phyloP scores from a whole-genome alignment of 345 rosid species.

The Salix arbutifolia region DNA sequence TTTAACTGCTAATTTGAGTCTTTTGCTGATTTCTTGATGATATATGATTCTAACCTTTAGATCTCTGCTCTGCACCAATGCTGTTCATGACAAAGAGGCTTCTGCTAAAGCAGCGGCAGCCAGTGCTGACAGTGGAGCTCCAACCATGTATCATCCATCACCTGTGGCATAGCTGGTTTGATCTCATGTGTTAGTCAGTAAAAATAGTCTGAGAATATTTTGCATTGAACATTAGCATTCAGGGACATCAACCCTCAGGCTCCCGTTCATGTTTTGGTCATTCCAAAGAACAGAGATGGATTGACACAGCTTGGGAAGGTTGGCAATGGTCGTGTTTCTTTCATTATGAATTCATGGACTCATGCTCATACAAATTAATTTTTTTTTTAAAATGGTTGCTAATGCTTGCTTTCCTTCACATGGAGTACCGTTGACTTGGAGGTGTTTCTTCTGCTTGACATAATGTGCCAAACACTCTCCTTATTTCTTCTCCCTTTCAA shows the following conservation, averaged over 20 bases:
- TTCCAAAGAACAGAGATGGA: no score
- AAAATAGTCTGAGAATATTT: constrained; percentile 6
- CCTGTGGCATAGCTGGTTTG: constrained; percentile 27
- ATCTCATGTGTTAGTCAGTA: constrained; percentile 14
- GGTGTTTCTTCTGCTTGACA: no score
- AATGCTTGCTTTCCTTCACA: no score
- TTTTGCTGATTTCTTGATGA: neutral
- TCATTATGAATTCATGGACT: neutral
- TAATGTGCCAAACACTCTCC: no score
- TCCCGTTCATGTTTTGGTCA: no score
- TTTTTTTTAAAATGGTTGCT: no score
- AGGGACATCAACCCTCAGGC: no score
- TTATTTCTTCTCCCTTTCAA: constrained; percentile 33
- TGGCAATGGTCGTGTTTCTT: no score
- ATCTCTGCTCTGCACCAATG: constrained; percentile 42
- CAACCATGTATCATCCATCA: constrained; percentile 61
- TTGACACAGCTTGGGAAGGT: no score
- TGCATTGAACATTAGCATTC: neutral
- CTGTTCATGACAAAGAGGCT: constrained; percentile 67
- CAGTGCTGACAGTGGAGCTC: constrained; percentile 59
- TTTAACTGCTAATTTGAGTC: neutral
- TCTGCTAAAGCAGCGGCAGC: constrained; percentile 69
- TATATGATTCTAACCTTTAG: constrained; percentile 27
- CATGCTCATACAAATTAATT: neutral
- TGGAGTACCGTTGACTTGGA: neutral